Conservation (phyloP, 2,329 filamentous ascomycete species). For the Neopestalotiopsis rosae region DNA sequence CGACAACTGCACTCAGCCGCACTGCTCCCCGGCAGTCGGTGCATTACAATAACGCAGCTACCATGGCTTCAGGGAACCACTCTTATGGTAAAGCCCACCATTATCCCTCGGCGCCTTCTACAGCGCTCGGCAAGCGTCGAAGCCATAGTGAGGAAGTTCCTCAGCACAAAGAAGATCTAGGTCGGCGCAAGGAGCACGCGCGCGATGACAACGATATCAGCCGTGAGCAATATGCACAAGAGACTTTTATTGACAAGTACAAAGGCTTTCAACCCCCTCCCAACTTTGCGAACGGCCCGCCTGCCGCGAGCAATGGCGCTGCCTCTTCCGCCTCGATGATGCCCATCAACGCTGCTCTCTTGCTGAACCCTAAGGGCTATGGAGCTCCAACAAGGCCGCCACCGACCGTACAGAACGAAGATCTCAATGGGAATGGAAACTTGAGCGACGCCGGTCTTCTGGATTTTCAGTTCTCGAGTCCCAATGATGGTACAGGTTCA, state of each 20-base stretch:
- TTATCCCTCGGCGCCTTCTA: neutral
- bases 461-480: constrained; percentile 43
- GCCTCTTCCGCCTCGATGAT: constrained; percentile 26
- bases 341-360: constrained; percentile 45
- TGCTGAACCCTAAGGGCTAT: constrained; percentile 48
- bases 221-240: neutral
- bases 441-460: constrained; percentile 44
- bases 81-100: constrained; percentile 10
- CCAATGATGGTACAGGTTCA: constrained; percentile 31
- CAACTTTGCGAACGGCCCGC: constrained; percentile 26
- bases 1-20: constrained; percentile 11
- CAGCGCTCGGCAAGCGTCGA: constrained; percentile 15
- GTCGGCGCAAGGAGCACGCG: constrained; percentile 14
- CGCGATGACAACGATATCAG: constrained; percentile 30
- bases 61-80: constrained; percentile 19
- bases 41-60: neutral
- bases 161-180: constrained; percentile 11
- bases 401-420: constrained; percentile 28
- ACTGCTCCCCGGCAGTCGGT: neutral
- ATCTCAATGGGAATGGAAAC: constrained; percentile 29
- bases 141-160: constrained; percentile 14
- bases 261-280: constrained; percentile 32
- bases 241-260: constrained; percentile 15
- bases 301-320: constrained; percentile 21
- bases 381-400: constrained; percentile 24